Base-by-base conservation (phyloP, 768 basidiomycete species). In the Pleurotus citrinopileatus region DNA sequence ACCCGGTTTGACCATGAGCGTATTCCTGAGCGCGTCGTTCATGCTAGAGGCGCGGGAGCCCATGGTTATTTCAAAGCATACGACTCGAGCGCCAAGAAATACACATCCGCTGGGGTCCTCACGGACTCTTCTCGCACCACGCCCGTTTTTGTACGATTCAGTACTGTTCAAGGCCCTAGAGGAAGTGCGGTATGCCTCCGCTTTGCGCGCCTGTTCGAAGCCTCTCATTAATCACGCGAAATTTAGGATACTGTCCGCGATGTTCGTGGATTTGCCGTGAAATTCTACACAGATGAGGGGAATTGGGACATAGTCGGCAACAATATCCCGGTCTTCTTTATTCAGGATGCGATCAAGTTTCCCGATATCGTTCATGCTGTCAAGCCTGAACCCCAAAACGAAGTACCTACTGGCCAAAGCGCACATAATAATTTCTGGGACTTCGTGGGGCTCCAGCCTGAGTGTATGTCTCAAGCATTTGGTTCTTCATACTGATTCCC, bases 341-440 rank as follows among this genome's bases (percentile, higher is more conserved):
- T 93, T 47, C 86, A 87, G 62, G 86, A 89, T 56, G 83, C 84
- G 1, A 84, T 91, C 68, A 88, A 94, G 67, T 94, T 94, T 65
- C 87, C 89, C 12, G 92, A 95, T 62, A 70, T 94, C 48, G 74
- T 94, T 28, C 93, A 94, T 63, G 86, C 92, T 3, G 87, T 88
- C 19, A 87, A 90, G 64, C 90, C 92, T 1, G 91, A 94, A 64
- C 91, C 91, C 3, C 80, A 91, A 42, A 90, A 89, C 55, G 93
- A 94, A 59, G 78, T 89, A 0, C 87, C 87, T 2, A 78, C 79
- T 45, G 86, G 80, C 2, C 86, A 87, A 64, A 70, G 61, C 15
- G 84, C 87, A 1, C 91, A 93, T 63, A 91, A 94, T 70, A 91
- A 88, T 61, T 91, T 92, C 57, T 94, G 90, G 89, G 91, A 93